Percentiles rank a stretch among this genome's conserved stretches.
Conservation (phyloP, 73 alveolate species). For the Paramecium pentaurelia region DNA sequence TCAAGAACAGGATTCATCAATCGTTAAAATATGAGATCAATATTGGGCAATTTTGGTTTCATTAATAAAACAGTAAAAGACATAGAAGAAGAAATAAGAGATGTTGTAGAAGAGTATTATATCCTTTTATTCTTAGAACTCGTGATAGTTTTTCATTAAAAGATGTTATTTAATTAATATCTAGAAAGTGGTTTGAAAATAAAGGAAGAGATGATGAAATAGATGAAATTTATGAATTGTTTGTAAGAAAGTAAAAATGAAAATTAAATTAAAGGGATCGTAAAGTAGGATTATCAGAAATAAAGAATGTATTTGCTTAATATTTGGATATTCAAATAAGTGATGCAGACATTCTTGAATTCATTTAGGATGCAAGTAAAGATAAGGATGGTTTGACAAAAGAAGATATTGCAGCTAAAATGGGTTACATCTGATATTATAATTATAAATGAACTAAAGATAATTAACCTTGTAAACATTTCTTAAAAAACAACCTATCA, state of each 20-base stretch:
- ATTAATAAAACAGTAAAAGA: constrained; percentile 60
- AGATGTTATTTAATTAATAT: constrained; percentile 21
- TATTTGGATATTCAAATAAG: constrained; percentile 57
- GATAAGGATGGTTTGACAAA: constrained; percentile 55
- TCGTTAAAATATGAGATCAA: constrained; percentile 50
- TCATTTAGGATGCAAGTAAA: constrained; percentile 54
- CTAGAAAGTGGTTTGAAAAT: constrained; percentile 52
- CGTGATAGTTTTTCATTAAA: constrained; percentile 15
- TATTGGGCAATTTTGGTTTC: constrained; percentile 61
- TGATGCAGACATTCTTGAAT: constrained; percentile 59
- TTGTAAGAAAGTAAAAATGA: constrained; percentile 50
- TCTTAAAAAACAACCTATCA: not conserved
- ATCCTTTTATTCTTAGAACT: not conserved
- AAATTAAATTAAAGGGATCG: constrained; percentile 14
- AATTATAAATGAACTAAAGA: not conserved
- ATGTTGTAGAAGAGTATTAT: not conserved
- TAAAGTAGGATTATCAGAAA: constrained; percentile 47
- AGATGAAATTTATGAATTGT: constrained; percentile 56
- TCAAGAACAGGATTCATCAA: constrained; percentile 43
- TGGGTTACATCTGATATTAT: not conserved
- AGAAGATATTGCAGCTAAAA: constrained; percentile 47
- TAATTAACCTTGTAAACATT: not conserved
- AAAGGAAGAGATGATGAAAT: constrained; percentile 64
- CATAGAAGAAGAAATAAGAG: constrained; percentile 60
- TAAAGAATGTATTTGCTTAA: constrained; percentile 45